Conservation (phyloP, 768 basidiomycete species). For the Calocybe indica region DNA sequence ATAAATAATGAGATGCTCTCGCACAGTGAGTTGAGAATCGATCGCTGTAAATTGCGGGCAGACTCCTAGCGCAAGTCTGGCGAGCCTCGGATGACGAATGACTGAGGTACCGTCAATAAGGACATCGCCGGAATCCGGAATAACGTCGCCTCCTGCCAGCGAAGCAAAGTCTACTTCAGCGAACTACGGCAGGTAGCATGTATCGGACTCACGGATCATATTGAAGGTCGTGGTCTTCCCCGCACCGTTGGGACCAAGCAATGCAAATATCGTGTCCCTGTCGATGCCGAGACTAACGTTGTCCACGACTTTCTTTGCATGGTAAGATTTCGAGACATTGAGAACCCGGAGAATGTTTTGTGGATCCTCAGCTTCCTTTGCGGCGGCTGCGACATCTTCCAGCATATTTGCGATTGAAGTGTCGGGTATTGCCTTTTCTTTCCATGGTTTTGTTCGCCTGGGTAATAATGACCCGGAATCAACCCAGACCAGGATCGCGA, state of each 20-base stretch:
- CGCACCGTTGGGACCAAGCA: slow-evolving; percentile 80
- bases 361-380: slow-evolving; percentile 38
- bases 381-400: slow-evolving; percentile 53
- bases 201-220: slow-evolving; percentile 54
- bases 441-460: slow-evolving; percentile 33
- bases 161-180: background rate
- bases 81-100: slow-evolving; percentile 52
- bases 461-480: slow-evolving; percentile 61
- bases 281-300: slow-evolving; percentile 67
- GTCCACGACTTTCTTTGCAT: slow-evolving; percentile 55
- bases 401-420: slow-evolving; percentile 2
- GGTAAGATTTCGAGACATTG: slow-evolving; percentile 56
- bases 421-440: slow-evolving; percentile 12
- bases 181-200: background rate
- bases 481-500: slow-evolving; percentile 61
- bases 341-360: slow-evolving; percentile 58
- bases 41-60: slow-evolving; percentile 86
- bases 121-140: slow-evolving; percentile 66
- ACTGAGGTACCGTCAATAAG: slow-evolving; percentile 63
- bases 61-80: slow-evolving; percentile 68
- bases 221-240: slow-evolving; percentile 83
- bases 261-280: slow-evolving; percentile 56
- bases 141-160: slow-evolving; percentile 55
- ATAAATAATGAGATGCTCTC: slow-evolving; percentile 69
- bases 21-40: slow-evolving; percentile 69